Conservation (phyloP, 805 yeast genomes). For the Wickerhamomyces canadensis region DNA sequence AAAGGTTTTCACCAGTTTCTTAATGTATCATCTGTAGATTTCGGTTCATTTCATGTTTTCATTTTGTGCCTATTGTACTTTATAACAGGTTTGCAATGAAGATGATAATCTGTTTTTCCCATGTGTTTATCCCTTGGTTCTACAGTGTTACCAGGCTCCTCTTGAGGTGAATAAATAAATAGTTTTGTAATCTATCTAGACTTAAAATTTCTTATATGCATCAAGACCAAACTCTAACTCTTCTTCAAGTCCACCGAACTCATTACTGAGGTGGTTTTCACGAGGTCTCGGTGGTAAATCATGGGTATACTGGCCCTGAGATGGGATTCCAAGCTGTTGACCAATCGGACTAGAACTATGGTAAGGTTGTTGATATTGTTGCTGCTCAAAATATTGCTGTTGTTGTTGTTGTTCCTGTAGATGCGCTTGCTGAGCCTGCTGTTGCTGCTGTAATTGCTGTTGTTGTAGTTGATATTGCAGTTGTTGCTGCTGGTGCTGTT, state of each 20-base stretch:
- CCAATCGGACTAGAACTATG: constrained; percentile 24
- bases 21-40: too few relatives aligned
- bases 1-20: too few relatives aligned
- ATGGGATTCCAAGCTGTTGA: constrained; percentile 41
- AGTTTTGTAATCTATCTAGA: too few relatives aligned
- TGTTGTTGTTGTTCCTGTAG: constrained; percentile 10
- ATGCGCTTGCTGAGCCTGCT: constrained; percentile 14
- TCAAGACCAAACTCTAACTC: constrained; percentile 68
- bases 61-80: too few relatives aligned
- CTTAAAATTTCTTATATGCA: constrained; percentile 13
- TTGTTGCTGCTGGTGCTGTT: constrained; percentile 12
- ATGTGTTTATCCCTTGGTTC: too few relatives aligned
- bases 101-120: too few relatives aligned
- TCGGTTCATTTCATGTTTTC: too few relatives aligned
- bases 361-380: constrained; percentile 11
- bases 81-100: too few relatives aligned
- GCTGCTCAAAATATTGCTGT: constrained; percentile 9
- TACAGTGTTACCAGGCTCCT: too few relatives aligned
- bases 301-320: constrained; percentile 36
- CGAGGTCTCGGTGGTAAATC: constrained; percentile 62
- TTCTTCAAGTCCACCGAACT: constrained; percentile 47
- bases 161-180: too few relatives aligned
- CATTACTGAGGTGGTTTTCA: constrained; percentile 33
- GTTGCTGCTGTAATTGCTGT: constrained; percentile 11
- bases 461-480: constrained; percentile 13